Conservation (phyloP, 1,284 basidiomycete species). For the Ustilago trichophora region DNA sequence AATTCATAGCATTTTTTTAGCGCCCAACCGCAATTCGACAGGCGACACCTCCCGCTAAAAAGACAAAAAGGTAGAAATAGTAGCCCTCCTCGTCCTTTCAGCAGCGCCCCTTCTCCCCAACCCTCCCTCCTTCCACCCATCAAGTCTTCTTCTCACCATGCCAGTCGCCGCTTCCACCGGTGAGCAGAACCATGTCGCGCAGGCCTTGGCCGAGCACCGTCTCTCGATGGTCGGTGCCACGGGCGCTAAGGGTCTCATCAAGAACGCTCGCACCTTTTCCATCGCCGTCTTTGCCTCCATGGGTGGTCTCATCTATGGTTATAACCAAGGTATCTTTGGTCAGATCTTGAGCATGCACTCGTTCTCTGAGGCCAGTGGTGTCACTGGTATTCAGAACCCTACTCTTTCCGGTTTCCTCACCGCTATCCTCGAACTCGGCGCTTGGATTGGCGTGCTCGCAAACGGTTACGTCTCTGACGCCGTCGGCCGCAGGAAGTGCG, state of each 20-base stretch:
- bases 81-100: background rate
- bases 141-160: constrained; percentile 15
- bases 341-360: constrained; percentile 82
- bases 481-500: constrained; percentile 75
- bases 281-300: constrained; percentile 72
- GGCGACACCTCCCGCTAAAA: background rate
- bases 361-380: constrained; percentile 74
- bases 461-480: constrained; percentile 76
- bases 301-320: constrained; percentile 81
- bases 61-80: constrained; percentile 20
- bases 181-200: constrained; percentile 11
- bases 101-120: background rate
- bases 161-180: constrained; percentile 2
- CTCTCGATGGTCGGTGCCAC: constrained; percentile 42
- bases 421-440: constrained; percentile 79
- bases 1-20: no score
- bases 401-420: constrained; percentile 77
- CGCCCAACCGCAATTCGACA: background rate
- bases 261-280: constrained; percentile 47
- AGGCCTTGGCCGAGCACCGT: constrained; percentile 39
- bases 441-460: constrained; percentile 75
- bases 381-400: constrained; percentile 75
- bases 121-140: background rate
- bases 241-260: constrained; percentile 48
- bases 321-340: constrained; percentile 73